phyloP scores from a whole-genome alignment of 257 asterid genomes.

The Anisodus tanguticus region DNA sequence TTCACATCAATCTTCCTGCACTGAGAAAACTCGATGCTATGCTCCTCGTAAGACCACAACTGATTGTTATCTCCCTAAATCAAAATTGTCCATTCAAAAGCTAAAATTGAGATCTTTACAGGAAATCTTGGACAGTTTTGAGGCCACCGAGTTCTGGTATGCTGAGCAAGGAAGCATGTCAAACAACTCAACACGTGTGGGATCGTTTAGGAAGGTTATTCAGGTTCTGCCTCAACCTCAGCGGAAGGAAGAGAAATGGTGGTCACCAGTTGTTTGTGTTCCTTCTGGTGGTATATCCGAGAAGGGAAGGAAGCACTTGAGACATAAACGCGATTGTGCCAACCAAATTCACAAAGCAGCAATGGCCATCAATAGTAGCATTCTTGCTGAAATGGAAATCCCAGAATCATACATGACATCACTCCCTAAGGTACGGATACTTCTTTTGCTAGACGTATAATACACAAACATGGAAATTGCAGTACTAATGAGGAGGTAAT shows the following conservation, averaged over 20 bases:
- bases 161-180: slow-evolving; percentile 84
- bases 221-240: slow-evolving; percentile 60
- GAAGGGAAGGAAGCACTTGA: slow-evolving; percentile 58
- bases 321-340: slow-evolving; percentile 69
- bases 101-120: slow-evolving; percentile 35
- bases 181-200: slow-evolving; percentile 58
- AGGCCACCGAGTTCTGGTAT: slow-evolving; percentile 83
- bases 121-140: slow-evolving; percentile 81
- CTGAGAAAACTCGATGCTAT: slow-evolving; percentile 73
- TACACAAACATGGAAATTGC: slow-evolving; percentile 6
- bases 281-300: slow-evolving; percentile 69
- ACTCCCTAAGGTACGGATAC: slow-evolving; percentile 75
- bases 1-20: slow-evolving; percentile 79
- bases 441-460: not conserved
- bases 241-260: slow-evolving; percentile 81
- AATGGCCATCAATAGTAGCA: slow-evolving; percentile 73
- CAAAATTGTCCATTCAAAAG: not conserved
- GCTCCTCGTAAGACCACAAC: slow-evolving; percentile 66
- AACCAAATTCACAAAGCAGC: slow-evolving; percentile 94
- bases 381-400: slow-evolving; percentile 81
- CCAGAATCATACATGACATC: slow-evolving; percentile 81
- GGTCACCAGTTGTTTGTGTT: slow-evolving; percentile 88
- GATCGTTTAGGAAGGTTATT: slow-evolving; percentile 67
- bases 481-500: not conserved
- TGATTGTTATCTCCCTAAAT: not conserved